Base-by-base conservation (phyloP, 202 grass and related monocot genomes). In the Schoenoplectus triqueter region DNA sequence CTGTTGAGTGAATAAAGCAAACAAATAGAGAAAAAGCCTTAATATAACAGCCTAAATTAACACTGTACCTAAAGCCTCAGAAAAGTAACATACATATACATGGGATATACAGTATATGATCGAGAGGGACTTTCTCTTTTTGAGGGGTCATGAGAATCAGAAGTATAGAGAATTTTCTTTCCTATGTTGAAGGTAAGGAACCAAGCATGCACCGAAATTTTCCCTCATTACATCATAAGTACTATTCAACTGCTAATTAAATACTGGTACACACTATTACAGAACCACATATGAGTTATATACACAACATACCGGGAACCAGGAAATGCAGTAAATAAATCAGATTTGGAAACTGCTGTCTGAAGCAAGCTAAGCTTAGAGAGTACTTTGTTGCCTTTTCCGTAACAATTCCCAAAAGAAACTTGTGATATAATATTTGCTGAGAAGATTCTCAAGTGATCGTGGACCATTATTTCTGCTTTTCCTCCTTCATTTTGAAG, bases 401-500 rank as follows among this genome's bases (percentile, higher is more conserved):
- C 60, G 10, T 90, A 97, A 67, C 89, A 90, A 47, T 86, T 89
- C 3, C 91, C 88, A 10, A 97, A 97, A 85, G 87, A 89, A 66
- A 88, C 85, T 72, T 80, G 87, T 15, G 94, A 65, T 59, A 97
- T 92, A 1, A 97, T 78, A 88, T 97, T 92, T 8, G 85, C 91
- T 6, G 94, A 97, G 41, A 93, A 81, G 69, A 52, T 84, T 64
- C 82, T 70, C 67, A 97, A 65, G 48, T 90, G 81, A 14, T 87
- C 85, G 41, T 93, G 87, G 0, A 97, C 82, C 2, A 87, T 73
- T 80, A 93, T 97, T 55, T 91, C 89, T 49, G 42, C 15, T 13
- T 66, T 82, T 6, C 60, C 88, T 6, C 86, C 86, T 87, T 68
- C 86, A 7, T 8, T 57, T 11, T 87, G 78, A 5, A 96, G 42